These are phyloP conservation scores for Aspergillus sojae DNA, from an alignment of 2,329 filamentous ascomycete genomes.

Conservation along the genomic window DNA sequence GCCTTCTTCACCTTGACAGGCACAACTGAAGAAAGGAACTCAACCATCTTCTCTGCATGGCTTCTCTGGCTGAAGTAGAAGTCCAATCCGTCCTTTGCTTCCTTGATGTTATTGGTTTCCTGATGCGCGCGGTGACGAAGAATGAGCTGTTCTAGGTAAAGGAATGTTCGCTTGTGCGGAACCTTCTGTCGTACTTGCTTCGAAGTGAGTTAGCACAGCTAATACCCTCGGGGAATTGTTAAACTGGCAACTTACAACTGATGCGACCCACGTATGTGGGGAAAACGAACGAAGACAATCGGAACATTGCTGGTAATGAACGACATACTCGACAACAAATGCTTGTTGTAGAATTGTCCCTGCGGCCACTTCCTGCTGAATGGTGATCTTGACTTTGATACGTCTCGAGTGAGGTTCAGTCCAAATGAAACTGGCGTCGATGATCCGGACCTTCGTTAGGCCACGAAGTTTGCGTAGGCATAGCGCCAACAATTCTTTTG, in stretches of 20 bases:
- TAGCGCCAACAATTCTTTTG: slow-evolving; percentile 86
- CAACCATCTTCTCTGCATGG: slow-evolving; percentile 87
- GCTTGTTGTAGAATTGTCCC: slow-evolving; percentile 79
- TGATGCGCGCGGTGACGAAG: slow-evolving; percentile 89
- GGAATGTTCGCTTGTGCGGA: slow-evolving; percentile 84
- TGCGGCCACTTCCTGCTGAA: slow-evolving; percentile 72
- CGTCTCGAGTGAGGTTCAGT: slow-evolving; percentile 94
- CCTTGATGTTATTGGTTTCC: slow-evolving; percentile 97
- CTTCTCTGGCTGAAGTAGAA: slow-evolving; percentile 92
- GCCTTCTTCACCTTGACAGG: slow-evolving; percentile 80
- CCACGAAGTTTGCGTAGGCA: slow-evolving; percentile 88
- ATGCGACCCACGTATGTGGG: slow-evolving; percentile 91
- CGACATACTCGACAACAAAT: slow-evolving; percentile 91
- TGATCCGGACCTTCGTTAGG: slow-evolving; percentile 85
- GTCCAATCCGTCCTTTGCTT: slow-evolving; percentile 92
- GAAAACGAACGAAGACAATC: slow-evolving; percentile 97
- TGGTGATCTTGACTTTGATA: slow-evolving; percentile 92
- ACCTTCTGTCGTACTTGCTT: slow-evolving; percentile 93
- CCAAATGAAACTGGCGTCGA: slow-evolving; percentile 97
- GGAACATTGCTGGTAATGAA: slow-evolving; percentile 89
- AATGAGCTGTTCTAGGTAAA: slow-evolving; percentile 89
- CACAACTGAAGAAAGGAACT: slow-evolving; percentile 81
- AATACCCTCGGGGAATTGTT: not conserved
- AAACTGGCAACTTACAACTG: slow-evolving; percentile 52
- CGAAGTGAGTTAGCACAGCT: not conserved